These are phyloP conservation scores for Vaccinium darrowii DNA, from an alignment of 148 eudicot genomes.

Conservation along the genomic window DNA sequence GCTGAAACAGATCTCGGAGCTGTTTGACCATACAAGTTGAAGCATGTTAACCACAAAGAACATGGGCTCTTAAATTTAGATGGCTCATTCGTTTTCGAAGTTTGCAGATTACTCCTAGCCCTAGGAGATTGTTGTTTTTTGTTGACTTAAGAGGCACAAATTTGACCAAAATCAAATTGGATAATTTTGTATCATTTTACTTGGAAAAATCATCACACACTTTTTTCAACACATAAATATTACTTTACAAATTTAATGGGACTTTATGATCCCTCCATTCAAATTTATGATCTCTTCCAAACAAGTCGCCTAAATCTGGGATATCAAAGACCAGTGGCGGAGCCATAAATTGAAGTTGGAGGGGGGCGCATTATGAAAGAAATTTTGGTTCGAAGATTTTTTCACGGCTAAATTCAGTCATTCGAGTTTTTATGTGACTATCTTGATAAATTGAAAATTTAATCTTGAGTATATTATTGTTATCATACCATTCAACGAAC, in stretches of 20 bases:
- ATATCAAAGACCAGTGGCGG: no score
- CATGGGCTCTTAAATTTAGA: conserved; percentile 1
- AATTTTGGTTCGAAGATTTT: no score
- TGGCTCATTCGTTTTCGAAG: conserved; percentile 1
- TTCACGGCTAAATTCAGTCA: no score
- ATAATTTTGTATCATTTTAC: neutral
- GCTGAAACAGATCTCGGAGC: conserved; percentile 2
- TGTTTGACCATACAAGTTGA: conserved; percentile 1
- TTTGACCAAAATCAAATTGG: neutral
- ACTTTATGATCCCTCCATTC: neutral
- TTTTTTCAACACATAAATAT: neutral
- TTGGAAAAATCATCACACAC: neutral
- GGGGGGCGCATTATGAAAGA: no score
- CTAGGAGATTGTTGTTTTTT: neutral
- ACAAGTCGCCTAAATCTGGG: neutral
- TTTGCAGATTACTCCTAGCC: neutral
- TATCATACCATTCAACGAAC: no score
- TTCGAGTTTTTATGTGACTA: no score
- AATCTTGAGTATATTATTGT: no score
- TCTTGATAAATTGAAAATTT: no score
- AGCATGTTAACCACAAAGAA: neutral
- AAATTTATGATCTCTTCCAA: neutral
- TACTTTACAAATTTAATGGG: neutral
- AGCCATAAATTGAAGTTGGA: no score
- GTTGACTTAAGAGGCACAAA: neutral